These are phyloP conservation scores for Umbelopsis sp. DNA, from an alignment of 192 early-diverging fungal genomes.

Conservation along the genomic window DNA sequence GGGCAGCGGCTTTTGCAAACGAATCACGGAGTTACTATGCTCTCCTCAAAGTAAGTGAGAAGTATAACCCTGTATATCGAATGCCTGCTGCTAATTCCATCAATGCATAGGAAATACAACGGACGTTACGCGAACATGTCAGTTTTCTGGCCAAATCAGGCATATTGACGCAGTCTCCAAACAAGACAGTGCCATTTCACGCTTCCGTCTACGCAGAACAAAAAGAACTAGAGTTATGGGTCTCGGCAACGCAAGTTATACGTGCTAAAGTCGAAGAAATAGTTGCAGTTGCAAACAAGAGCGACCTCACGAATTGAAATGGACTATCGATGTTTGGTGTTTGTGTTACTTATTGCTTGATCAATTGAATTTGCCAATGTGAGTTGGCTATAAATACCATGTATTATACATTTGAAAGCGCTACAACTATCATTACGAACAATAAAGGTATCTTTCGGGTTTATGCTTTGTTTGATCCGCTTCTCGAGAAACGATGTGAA, in stretches of 20 bases:
- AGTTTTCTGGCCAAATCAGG: conserved; percentile 1
- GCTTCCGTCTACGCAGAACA: conserved; percentile 25
- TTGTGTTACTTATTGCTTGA: neutral
- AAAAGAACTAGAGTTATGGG: conserved; percentile 23
- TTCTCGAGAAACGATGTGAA: no score
- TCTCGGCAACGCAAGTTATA: conserved; percentile 7
- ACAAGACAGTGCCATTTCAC: conserved; percentile 23
- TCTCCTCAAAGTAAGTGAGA: neutral
- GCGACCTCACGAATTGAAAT: neutral
- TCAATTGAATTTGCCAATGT: neutral
- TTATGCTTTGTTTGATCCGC: no score
- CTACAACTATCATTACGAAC: no score
- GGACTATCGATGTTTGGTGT: neutral
- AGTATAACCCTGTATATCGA: neutral
- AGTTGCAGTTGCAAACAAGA: neutral
- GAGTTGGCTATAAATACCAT: neutral
- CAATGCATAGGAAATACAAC: neutral
- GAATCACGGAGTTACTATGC: conserved; percentile 14
- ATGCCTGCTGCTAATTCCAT: no score
- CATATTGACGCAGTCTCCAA: conserved; percentile 4
- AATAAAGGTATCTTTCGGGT: no score
- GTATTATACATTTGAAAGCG: no score
- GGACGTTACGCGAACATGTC: neutral
- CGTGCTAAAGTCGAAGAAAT: neutral
- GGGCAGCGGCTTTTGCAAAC: neutral